Conservation (phyloP, 345 rosid genomes). For the Linum usitatissimum region DNA sequence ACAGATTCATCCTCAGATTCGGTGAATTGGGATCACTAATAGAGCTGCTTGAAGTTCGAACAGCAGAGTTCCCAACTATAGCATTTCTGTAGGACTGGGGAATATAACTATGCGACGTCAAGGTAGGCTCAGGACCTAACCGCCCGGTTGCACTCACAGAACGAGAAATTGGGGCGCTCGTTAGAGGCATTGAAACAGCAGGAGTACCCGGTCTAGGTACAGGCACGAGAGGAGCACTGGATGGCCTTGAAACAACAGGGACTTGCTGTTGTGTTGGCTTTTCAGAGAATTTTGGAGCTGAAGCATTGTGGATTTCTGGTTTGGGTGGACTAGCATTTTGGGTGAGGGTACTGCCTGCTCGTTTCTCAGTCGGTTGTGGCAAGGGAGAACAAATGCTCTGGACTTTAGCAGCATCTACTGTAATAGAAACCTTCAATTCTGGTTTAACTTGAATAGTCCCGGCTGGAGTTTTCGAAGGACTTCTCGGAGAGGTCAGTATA, state of each 20-base stretch:
- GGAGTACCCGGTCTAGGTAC: conserved; percentile 42
- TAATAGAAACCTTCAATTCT: conserved; percentile 30
- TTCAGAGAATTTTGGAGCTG: conserved; percentile 33
- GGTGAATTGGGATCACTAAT: conserved; percentile 34
- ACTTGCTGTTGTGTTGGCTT: conserved; percentile 28
- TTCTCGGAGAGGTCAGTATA: conserved; percentile 44
- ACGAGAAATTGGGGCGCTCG: conserved; percentile 55
- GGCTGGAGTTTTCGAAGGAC: conserved; percentile 22
- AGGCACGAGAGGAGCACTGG: conserved; percentile 77
- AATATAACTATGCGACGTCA: conserved; percentile 37
- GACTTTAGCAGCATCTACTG: conserved; percentile 23
- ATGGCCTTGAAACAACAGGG: conserved; percentile 67
- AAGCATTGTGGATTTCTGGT: conserved; percentile 37
- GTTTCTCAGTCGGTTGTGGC: conserved; percentile 35
- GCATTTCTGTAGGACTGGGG: conserved; percentile 81
- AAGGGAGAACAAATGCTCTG: conserved; percentile 34
- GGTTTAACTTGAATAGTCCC: conserved; percentile 32
- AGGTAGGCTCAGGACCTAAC: conserved; percentile 52
- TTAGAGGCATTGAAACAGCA: conserved; percentile 43
- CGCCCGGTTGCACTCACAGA: conserved; percentile 80
- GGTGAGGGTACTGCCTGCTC: conserved; percentile 20
- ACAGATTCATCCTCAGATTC: conserved; percentile 36
- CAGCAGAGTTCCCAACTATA: conserved; percentile 49
- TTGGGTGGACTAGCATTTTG: conserved; percentile 23
- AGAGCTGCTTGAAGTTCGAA: conserved; percentile 44